Base-by-base conservation (phyloP, 75 land plant species). In the Cunninghamia lanceolata region DNA sequence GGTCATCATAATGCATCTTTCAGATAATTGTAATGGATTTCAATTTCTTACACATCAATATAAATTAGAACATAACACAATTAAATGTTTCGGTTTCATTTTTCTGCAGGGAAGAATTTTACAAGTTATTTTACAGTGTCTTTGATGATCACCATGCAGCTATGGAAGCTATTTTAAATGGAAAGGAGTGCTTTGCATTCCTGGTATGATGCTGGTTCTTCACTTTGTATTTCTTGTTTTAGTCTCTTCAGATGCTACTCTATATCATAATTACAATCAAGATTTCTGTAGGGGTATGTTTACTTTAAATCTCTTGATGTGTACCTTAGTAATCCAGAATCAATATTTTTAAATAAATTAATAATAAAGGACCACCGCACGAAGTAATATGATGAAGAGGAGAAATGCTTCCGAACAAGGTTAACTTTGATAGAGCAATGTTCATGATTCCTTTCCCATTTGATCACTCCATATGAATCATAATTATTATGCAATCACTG, bases 121-220 rank as follows among this genome's bases (percentile, higher is more conserved):
- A 97, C 89, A 87, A 88, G 88, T 84, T 68, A 4, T 95, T 97
- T 39, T 98, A 97, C 86, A 88, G 94, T 85, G 96, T 93, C 35
- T 98, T 98, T 91, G 96, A 94, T 83, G 94, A 97, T 82, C 93
- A 92, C 35, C 87, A 82, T 85, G 90, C 91, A 82, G 99, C 94
- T 45, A 95, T 97, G 99, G 93, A 95, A 86, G 90, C 89, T 39
- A 92, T 98, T 50, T 82, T 98, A 34, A 91, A 89, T 84, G 87
- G 94, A 25, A 98, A 98, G 86, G 99, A 98, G 86, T n/a, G 84
- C 40, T 94, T 98, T 90, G 95, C 98, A 84, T 88, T 87, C 32
- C 84, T 89, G 93, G 99, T 96, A 84, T 79, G 83, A 16, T 16
- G 46, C 35, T 34, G 30, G 2, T 83, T 52, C 30, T 38, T 34